Evolutionary conservation across 345 rosid species (phyloP).

Genomic region (Tarenaya hassleriana): DNA sequence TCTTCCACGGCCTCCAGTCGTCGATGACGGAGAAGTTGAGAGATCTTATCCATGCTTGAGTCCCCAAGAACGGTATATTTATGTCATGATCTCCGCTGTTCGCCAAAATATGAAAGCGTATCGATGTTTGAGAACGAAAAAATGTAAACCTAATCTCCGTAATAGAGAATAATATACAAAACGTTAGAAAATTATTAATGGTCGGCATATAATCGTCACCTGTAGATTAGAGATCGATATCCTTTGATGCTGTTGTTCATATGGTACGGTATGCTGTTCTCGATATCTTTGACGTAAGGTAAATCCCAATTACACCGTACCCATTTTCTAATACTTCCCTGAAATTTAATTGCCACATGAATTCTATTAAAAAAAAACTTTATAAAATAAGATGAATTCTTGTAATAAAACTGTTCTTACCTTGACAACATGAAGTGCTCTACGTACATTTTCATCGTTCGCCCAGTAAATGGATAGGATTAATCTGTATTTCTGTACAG

Average conservation of each 20-base stretch:
- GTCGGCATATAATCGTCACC: too few species aligned
- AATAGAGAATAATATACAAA: too few species aligned
- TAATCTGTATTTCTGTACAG: conserved; percentile 14
- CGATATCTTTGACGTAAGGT: conserved; percentile 15
- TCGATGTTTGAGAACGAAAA: too few species aligned
- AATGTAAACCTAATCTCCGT: too few species aligned
- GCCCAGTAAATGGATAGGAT: conserved; percentile 16
- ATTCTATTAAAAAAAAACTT: background rate
- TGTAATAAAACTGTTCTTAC: background rate
- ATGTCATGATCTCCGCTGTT: conserved; percentile 59
- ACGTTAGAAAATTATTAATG: too few species aligned
- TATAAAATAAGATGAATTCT: too few species aligned
- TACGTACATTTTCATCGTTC: conserved; percentile 9
- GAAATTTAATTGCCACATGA: background rate
- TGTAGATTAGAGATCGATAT: conserved; percentile 25
- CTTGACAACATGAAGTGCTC: conserved; percentile 17
- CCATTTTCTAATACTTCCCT: conserved; percentile 22
- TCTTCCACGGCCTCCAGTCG: conserved; percentile 54
- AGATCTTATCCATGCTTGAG: conserved; percentile 50
- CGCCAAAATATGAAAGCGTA: too few species aligned
- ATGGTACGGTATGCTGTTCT: conserved; percentile 21
- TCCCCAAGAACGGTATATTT: conserved; percentile 39
- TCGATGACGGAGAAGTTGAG: conserved; percentile 41
- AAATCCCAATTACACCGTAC: background rate
- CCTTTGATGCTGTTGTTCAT: conserved; percentile 20